A percentile compares a stretch with the other conserved stretches of the same genome.
phyloP scores from a whole-genome alignment of 2,329 filamentous ascomycete genomes.

The Ophiognomonia clavigignenti-juglandacearum region DNA sequence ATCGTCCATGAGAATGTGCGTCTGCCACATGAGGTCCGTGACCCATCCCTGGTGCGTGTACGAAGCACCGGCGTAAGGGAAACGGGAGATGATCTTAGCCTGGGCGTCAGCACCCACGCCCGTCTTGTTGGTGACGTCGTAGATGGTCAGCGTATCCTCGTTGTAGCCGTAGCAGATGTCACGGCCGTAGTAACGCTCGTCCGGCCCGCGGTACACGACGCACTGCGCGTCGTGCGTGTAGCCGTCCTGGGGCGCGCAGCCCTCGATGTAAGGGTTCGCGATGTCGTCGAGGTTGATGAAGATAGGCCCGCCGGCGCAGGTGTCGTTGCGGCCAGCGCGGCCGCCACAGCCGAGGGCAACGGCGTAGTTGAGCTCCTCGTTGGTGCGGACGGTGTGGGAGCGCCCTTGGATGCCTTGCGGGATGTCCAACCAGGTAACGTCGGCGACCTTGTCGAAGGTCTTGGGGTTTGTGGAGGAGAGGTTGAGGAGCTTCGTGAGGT shows the following conservation, averaged over 20 bases:
- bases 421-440: conserved; percentile 34
- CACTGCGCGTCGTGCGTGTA: conserved; percentile 60
- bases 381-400: conserved; percentile 41
- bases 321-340: conserved; percentile 20
- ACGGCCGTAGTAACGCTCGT: conserved; percentile 36
- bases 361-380: conserved; percentile 37
- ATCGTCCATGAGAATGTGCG: conserved; percentile 47
- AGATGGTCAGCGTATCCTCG: conserved; percentile 36
- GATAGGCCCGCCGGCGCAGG: conserved; percentile 46
- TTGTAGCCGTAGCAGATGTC: conserved; percentile 44
- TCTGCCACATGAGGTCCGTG: conserved; percentile 37
- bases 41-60: conserved; percentile 58
- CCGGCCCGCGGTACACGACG: conserved; percentile 46
- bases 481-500: conserved; percentile 52
- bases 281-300: conserved; percentile 54
- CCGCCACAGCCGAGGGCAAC: conserved; percentile 40
- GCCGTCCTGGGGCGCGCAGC: conserved; percentile 49
- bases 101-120: conserved; percentile 25
- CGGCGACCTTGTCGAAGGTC: conserved; percentile 37
- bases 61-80: conserved; percentile 49
- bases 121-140: conserved; percentile 48
- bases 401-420: conserved; percentile 38
- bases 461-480: conserved; percentile 37
- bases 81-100: conserved; percentile 44
- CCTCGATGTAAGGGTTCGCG: conserved; percentile 45